Percentiles rank a stretch among this genome's conserved stretches.
phyloP scores from a whole-genome alignment of 2,329 filamentous ascomycete genomes.

The Neopestalotiopsis sp. region DNA sequence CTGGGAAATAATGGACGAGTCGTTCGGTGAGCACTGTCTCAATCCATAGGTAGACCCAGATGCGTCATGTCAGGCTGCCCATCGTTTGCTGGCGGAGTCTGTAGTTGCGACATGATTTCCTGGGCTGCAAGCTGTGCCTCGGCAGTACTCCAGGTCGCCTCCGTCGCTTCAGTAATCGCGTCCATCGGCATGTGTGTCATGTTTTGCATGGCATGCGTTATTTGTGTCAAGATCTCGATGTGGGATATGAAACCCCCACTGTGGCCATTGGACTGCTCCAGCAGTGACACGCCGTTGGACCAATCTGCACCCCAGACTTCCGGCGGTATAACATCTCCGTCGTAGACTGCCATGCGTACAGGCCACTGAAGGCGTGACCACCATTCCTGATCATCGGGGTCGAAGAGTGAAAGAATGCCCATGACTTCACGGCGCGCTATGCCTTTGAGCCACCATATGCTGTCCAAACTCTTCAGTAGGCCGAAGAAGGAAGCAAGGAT shows the following conservation, averaged over 20 bases:
- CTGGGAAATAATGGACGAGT: background rate
- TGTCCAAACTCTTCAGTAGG: slow-evolving; percentile 65
- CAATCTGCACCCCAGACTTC: slow-evolving; percentile 63
- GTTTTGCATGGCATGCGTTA: slow-evolving; percentile 31
- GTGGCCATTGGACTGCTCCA: slow-evolving; percentile 35
- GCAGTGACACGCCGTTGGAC: slow-evolving; percentile 47
- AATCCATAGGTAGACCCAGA: background rate
- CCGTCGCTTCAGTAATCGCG: background rate
- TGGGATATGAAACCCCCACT: slow-evolving; percentile 46
- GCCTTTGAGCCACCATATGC: slow-evolving; percentile 73
- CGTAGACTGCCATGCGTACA: slow-evolving; percentile 63
- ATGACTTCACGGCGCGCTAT: slow-evolving; percentile 70
- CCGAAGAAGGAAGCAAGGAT: slow-evolving; percentile 73
- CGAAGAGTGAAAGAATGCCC: slow-evolving; percentile 65
- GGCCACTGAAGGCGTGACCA: slow-evolving; percentile 68
- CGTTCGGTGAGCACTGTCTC: background rate
- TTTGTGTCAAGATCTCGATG: slow-evolving; percentile 52
- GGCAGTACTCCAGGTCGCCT: background rate
- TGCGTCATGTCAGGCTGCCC: background rate
- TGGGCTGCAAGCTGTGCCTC: slow-evolving; percentile 16
- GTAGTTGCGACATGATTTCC: background rate
- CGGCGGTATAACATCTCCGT: slow-evolving; percentile 57
- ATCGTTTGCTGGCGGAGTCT: background rate
- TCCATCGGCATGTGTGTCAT: slow-evolving; percentile 10
- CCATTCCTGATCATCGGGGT: slow-evolving; percentile 61